Evolutionary conservation across 352 stramenopile genomes (phyloP).

Genomic region (Pythium monospermum): DNA sequence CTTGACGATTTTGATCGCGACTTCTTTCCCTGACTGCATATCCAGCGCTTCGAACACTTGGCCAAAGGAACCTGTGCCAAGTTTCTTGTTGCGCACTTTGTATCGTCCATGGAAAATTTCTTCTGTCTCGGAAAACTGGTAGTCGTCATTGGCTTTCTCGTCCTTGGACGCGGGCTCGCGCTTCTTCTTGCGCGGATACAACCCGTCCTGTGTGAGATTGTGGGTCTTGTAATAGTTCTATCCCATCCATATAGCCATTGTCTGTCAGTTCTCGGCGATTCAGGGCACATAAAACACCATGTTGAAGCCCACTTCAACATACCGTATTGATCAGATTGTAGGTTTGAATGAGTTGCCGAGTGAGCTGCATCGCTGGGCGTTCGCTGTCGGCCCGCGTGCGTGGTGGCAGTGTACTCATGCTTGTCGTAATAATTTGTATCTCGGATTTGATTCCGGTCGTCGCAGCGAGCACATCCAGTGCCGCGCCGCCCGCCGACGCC

Average conservation of each 20-base stretch:
- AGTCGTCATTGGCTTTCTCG: slow-evolving; percentile 32
- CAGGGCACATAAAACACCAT: not conserved
- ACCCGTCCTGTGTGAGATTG: slow-evolving; percentile 46
- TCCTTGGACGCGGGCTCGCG: slow-evolving; percentile 25
- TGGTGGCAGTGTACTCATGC: slow-evolving; percentile 1
- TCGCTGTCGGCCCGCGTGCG: slow-evolving; percentile 30
- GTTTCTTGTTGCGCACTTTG: slow-evolving; percentile 51
- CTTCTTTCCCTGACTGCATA: slow-evolving; percentile 70
- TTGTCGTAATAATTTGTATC: slow-evolving; percentile 21
- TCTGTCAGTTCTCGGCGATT: slow-evolving; percentile 2
- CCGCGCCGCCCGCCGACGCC: slow-evolving; percentile 2
- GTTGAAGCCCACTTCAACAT: slow-evolving; percentile 19
- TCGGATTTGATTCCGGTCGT: not conserved
- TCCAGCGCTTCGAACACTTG: slow-evolving; percentile 80
- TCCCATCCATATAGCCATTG: slow-evolving; percentile 2
- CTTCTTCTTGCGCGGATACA: slow-evolving; percentile 60
- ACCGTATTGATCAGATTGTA: slow-evolving; percentile 96
- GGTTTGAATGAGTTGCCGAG: slow-evolving; percentile 91
- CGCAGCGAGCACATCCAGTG: not conserved
- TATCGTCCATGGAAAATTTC: slow-evolving; percentile 82
- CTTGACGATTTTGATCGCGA: slow-evolving; percentile 99
- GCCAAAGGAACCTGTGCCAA: slow-evolving; percentile 81
- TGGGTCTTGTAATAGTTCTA: slow-evolving; percentile 84
- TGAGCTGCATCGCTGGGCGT: slow-evolving; percentile 77
- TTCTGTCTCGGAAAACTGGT: slow-evolving; percentile 53